A percentile compares a stretch with the other conserved stretches of the same genome.
phyloP scores from a whole-genome alignment of 257 asterid genomes.

The Salvia splendens region DNA sequence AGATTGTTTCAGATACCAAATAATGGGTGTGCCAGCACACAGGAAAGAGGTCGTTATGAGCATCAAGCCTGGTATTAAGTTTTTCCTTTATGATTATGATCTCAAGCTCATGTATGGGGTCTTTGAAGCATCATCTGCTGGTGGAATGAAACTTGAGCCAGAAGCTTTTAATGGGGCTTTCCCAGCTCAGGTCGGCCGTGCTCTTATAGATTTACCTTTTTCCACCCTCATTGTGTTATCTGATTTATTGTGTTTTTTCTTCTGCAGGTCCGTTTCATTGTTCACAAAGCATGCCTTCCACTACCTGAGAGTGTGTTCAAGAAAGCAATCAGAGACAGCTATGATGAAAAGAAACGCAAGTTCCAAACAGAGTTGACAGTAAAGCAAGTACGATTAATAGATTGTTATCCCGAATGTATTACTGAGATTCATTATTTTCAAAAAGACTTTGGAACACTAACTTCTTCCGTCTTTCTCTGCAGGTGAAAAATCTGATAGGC shows the following conservation, averaged over 20 bases:
- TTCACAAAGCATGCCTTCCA: conserved; percentile 68
- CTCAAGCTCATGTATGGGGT: conserved; percentile 85
- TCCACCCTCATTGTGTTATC: conserved; percentile 21
- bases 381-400: conserved; percentile 55
- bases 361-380: conserved; percentile 70
- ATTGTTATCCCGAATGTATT: conserved; percentile 17
- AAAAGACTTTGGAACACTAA: not conserved
- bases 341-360: conserved; percentile 65
- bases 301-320: conserved; percentile 74
- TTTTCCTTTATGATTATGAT: conserved; percentile 88
- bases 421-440: not conserved
- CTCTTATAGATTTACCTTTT: conserved; percentile 17
- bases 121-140: conserved; percentile 78
- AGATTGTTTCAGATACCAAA: conserved; percentile 72
- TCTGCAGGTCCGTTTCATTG: conserved; percentile 67
- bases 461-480: conserved; percentile 25
- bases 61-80: conserved; percentile 74
- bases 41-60: conserved; percentile 66
- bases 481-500: conserved; percentile 57
- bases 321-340: conserved; percentile 77
- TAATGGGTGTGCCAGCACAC: conserved; percentile 77
- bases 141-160: conserved; percentile 92
- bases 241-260: conserved; percentile 12
- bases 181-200: conserved; percentile 79
- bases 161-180: conserved; percentile 81